Percentiles rank a stretch among this genome's conserved stretches.
Evolutionary conservation across 768 basidiomycete genomes (phyloP).

Genomic region (Lactifluus volemus): DNA sequence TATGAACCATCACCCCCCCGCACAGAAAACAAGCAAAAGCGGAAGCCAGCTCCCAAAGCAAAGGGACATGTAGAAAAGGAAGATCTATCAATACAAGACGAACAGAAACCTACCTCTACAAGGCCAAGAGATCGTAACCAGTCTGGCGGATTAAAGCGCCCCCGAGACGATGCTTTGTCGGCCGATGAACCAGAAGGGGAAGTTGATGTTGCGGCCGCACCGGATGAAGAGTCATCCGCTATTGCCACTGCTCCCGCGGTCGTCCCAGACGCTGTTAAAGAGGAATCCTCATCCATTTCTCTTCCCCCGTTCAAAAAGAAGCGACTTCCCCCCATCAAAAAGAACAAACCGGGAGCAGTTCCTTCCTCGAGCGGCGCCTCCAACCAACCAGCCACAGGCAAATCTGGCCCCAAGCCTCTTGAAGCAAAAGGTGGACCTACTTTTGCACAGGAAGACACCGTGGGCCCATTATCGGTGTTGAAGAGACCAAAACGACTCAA

Average conservation of each 20-base stretch:
- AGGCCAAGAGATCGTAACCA: slow-evolving; percentile 8
- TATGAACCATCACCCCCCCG: slow-evolving; percentile 12
- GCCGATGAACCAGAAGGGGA: slow-evolving; percentile 10
- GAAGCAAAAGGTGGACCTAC: slow-evolving; percentile 1
- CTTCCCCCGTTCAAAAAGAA: slow-evolving; percentile 20
- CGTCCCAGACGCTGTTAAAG: slow-evolving; percentile 6
- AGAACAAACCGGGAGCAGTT: slow-evolving; percentile 12
- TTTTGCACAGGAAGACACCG: background rate
- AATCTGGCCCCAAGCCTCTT: background rate
- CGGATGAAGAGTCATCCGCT: slow-evolving; percentile 4
- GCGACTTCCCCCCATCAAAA: slow-evolving; percentile 18
- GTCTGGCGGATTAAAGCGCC: slow-evolving; percentile 8
- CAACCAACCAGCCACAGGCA: background rate
- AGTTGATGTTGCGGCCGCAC: background rate
- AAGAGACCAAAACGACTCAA: slow-evolving; percentile 17
- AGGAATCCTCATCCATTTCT: slow-evolving; percentile 9
- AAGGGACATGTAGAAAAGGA: slow-evolving; percentile 16
- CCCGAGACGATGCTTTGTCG: slow-evolving; percentile 9
- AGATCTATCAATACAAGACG: slow-evolving; percentile 16
- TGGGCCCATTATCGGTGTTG: slow-evolving; percentile 13
- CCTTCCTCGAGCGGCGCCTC: slow-evolving; percentile 1
- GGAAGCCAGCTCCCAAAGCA: background rate
- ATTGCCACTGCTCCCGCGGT: background rate
- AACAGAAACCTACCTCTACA: slow-evolving; percentile 3
- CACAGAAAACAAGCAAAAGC: slow-evolving; percentile 12